Percentiles rank a stretch among this genome's conserved stretches.
Conservation (phyloP, 108 stramenopile genomes). For the Aureococcus anophagefferens region DNA sequence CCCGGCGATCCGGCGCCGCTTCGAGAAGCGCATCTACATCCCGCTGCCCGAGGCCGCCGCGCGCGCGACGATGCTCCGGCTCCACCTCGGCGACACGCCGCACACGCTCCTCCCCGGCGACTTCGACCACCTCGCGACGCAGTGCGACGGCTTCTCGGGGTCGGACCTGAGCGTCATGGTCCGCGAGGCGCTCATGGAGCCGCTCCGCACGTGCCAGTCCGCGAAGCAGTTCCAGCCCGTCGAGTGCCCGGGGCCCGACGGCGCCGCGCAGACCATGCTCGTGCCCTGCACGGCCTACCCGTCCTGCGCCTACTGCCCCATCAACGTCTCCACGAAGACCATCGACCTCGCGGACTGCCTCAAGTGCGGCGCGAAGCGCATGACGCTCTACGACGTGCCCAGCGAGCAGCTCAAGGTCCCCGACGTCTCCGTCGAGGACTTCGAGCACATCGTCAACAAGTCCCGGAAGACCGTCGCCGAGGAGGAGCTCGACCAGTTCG, state of each 20-base stretch:
- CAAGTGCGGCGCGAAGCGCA: slow-evolving; percentile 71
- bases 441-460: slow-evolving; percentile 20
- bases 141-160: slow-evolving; percentile 76
- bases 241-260: background rate
- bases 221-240: slow-evolving; percentile 70
- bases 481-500: slow-evolving; percentile 81
- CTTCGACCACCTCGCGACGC: slow-evolving; percentile 62
- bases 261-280: background rate
- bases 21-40: slow-evolving; percentile 98
- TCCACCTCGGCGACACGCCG: slow-evolving; percentile 77
- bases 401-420: slow-evolving; percentile 45
- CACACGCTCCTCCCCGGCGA: slow-evolving; percentile 68
- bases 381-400: slow-evolving; percentile 85
- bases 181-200: slow-evolving; percentile 95
- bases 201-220: slow-evolving; percentile 79
- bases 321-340: slow-evolving; percentile 57
- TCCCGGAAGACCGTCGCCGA: slow-evolving; percentile 64
- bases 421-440: slow-evolving; percentile 32
- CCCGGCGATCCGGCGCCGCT: slow-evolving; percentile 96
- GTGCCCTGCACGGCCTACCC: slow-evolving; percentile 50
- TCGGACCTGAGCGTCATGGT: slow-evolving; percentile 88
- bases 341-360: slow-evolving; percentile 67
- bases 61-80: slow-evolving; percentile 75
- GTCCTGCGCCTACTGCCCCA: slow-evolving; percentile 79
- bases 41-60: slow-evolving; percentile 84